A percentile compares a stretch with the other conserved stretches of the same genome.
These are phyloP conservation scores for Fusarium oxysporum DNA, from an alignment of 2,329 filamentous ascomycete genomes.

Conservation along the genomic window DNA sequence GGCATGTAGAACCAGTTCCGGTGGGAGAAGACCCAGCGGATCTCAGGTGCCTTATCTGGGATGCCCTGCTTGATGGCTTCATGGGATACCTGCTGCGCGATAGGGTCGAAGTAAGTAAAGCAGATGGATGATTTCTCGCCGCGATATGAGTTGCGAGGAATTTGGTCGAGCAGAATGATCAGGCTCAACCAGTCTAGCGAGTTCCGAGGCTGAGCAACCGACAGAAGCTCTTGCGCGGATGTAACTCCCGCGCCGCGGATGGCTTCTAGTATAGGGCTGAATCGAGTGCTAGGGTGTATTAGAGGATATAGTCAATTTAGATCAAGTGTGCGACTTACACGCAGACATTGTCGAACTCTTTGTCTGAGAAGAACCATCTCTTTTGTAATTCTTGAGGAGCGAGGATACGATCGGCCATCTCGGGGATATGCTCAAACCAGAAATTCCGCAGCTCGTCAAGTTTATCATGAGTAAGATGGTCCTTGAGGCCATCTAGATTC, in stretches of 20 bases:
- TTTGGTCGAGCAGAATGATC: slow-evolving; percentile 70
- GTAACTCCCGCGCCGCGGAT: slow-evolving; percentile 44
- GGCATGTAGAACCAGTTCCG: slow-evolving; percentile 70
- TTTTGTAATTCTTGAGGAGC: slow-evolving; percentile 41
- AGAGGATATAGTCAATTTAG: background rate
- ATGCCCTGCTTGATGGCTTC: slow-evolving; percentile 51
- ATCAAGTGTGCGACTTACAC: slow-evolving; percentile 41
- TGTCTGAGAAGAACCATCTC: slow-evolving; percentile 52
- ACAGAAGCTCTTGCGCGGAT: slow-evolving; percentile 48
- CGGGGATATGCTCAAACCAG: slow-evolving; percentile 53
- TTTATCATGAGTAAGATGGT: slow-evolving; percentile 45
- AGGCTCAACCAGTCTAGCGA: slow-evolving; percentile 60
- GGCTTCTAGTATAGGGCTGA: slow-evolving; percentile 50
- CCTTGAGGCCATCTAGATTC: slow-evolving; percentile 16
- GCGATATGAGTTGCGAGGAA: slow-evolving; percentile 72
- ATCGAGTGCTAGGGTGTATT: slow-evolving; percentile 44
- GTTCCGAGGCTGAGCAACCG: slow-evolving; percentile 39
- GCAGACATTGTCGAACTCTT: slow-evolving; percentile 52
- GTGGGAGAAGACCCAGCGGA: slow-evolving; percentile 52
- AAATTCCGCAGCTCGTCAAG: slow-evolving; percentile 50
- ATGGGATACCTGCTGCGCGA: slow-evolving; percentile 59
- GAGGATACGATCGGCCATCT: slow-evolving; percentile 44
- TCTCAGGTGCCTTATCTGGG: slow-evolving; percentile 41
- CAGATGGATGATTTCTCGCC: slow-evolving; percentile 56
- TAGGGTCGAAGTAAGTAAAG: slow-evolving; percentile 67